Base-by-base conservation (phyloP, 805 yeast genomes). In the Brettanomyces nanus region DNA sequence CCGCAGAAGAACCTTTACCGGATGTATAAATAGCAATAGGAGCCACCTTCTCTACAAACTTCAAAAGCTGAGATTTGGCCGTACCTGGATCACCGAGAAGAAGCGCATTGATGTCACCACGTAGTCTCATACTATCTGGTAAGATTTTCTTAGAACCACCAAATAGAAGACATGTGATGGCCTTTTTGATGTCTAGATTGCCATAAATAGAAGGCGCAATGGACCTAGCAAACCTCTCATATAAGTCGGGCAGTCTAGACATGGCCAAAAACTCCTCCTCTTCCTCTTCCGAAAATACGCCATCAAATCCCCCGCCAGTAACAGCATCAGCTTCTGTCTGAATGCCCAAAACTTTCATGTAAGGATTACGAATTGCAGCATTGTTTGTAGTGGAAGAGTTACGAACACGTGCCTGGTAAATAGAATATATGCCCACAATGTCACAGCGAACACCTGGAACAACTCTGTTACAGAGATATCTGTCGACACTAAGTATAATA, bases 1-100 rank as follows among this genome's bases (percentile, higher is more conserved):
- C 99, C 2, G 99, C 99, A 9, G 97, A 90, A 0, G 98, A 90
- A 53, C 99, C 99, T 56, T 92, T 92, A 66, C 99, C 99, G 0
- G 97, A 87, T 0, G 99, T 90, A 61, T 90, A 92, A 28, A 92
- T 89, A 3, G 97, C 78, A 41, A 90, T 86, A 10, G 97, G 97
- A 4, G 95, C 77, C 17, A 85, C 87, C 54, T 90, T 89, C 57
- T 92, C 97, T 15, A 87, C 97, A 49, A 90, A 92, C 59, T 92
- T 92, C 53, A 92, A 71, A 45, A 92, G 65, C 66, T 92, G 99
- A 9, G 98, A 92, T 59, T 92, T 92, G 36, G 98, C 97, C 17
- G 98, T 92, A 66, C 98, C 98, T 19, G 99, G 99, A 55, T 92
- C 99, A 63, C 99, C 99, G 27, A 94, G 68, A 35, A 92, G 60